A percentile compares a stretch with the other conserved stretches of the same genome.
These are phyloP conservation scores for Trichoderma lentiforme DNA, from an alignment of 2,329 filamentous ascomycete species.

Conservation along the genomic window DNA sequence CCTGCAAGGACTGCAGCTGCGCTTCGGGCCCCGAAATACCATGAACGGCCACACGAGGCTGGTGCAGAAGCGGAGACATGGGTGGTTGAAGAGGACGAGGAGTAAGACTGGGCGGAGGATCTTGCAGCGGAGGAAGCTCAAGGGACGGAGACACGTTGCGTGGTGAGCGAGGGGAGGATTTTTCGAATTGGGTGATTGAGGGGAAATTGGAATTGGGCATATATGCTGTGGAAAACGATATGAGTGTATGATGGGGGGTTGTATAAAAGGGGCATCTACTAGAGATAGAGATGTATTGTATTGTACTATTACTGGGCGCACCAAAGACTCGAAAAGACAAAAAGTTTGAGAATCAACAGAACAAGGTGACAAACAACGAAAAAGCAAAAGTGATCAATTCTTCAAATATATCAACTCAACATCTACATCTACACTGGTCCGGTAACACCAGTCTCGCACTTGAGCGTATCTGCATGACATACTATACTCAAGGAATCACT, in stretches of 20 bases:
- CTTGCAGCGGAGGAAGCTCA: conserved; percentile 48
- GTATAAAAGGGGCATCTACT: conserved; percentile 5
- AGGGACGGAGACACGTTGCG: conserved; percentile 48
- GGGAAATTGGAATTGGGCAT: neutral
- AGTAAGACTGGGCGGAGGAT: conserved; percentile 52
- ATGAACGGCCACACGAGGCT: conserved; percentile 54
- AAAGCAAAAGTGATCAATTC: neutral
- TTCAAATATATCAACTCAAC: neutral
- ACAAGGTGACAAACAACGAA: neutral
- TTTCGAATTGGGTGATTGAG: neutral
- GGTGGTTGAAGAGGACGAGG: conserved; percentile 51
- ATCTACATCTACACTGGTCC: conserved; percentile 18
- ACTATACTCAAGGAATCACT: conserved; percentile 35
- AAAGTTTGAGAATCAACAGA: neutral
- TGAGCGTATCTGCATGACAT: conserved; percentile 30
- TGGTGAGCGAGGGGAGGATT: conserved; percentile 21
- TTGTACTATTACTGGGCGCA: conserved; percentile 9
- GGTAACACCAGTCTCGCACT: conserved; percentile 28
- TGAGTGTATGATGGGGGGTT: neutral
- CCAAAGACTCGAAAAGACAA: neutral
- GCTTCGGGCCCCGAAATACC: conserved; percentile 57
- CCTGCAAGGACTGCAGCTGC: conserved; percentile 49
- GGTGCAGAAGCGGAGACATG: conserved; percentile 57
- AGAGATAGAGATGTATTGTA: conserved; percentile 2
- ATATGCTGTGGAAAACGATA: neutral